Percentiles rank a stretch among this genome's conserved stretches.
Conservation (phyloP, 2,329 filamentous ascomycete species). For the Diaporthe eres region DNA sequence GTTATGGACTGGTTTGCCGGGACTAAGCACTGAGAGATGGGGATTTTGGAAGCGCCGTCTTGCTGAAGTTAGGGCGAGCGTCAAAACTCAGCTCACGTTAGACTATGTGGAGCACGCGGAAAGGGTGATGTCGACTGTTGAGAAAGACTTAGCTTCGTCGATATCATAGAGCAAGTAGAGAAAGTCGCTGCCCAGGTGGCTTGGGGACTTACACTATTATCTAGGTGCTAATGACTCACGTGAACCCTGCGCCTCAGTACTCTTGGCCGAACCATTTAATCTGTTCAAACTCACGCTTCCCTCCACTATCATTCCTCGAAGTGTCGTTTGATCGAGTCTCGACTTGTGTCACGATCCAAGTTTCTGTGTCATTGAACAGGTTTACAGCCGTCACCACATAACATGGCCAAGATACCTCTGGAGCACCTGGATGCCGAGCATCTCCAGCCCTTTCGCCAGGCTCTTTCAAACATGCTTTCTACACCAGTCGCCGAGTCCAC, state of each 20-base stretch:
- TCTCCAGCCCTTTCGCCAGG: background rate
- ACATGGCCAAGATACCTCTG: background rate
- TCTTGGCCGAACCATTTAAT: background rate
- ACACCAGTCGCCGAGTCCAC: background rate
- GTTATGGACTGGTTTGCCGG: background rate
- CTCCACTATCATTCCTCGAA: background rate
- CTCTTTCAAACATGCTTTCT: background rate
- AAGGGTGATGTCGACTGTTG: background rate
- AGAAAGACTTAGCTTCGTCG: background rate
- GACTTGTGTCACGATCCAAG: background rate
- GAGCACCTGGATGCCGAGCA: background rate
- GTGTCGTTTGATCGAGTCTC: background rate
- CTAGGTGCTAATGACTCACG: background rate
- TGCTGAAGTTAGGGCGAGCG: background rate
- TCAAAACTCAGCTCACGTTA: background rate
- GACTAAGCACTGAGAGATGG: slow-evolving; percentile 7
- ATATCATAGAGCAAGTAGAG: background rate
- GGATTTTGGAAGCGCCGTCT: slow-evolving; percentile 13
- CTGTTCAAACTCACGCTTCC: background rate
- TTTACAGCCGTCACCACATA: background rate
- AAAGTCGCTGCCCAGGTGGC: background rate
- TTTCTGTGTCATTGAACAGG: background rate
- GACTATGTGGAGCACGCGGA: background rate
- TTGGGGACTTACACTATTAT: background rate
- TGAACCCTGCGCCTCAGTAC: background rate